Evolutionary conservation across 352 stramenopile species (phyloP), one percentile per base, ranked within the genome.

Genomic region (Pythium sukuiense): DNA sequence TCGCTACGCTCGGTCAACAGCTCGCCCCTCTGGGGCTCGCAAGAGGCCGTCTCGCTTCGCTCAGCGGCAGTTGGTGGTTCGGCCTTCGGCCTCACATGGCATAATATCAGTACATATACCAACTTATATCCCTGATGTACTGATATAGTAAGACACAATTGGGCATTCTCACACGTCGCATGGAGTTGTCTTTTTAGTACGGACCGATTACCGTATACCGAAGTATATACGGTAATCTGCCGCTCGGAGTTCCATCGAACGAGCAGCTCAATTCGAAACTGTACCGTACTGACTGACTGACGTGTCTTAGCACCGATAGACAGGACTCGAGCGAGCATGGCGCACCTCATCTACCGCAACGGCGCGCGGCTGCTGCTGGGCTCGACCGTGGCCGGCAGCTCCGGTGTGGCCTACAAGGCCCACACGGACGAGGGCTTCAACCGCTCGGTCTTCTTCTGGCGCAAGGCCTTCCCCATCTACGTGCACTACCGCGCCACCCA

Each of bases 391-490:
- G 72, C 71, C 8, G 75, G 79, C 20, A 64, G 75, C 1, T 73
- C 76, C 8, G 80, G 80, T 52, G 73, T 89, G 11, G 76, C 83
- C 43, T 86, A 86, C 67, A 74, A 86, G 20, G 69, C 80, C 18
- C 73, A 92, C 29, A 79, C 72, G 20, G 86, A 96, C 62, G 88
- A 96, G 59, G 88, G 88, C 43, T 93, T 96, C 69, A 69, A 72
- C 26, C 82, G 88, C 6, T 93, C 85, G 16, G 65, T 93, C 3
- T 92, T 89, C 76, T 96, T 96, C 68, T 96, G 87, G 83, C 81
- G 85, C 64, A 91, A 93, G 66, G 88, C 85, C 12, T 92, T 96
- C 72, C 88, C 88, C 43, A 92, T 93, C 67, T 96, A 96, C 68
- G 50, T 89, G 39, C 83, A 94, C 66, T 96, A 96, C 72, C 81